Conservation (phyloP, 2,329 filamentous ascomycete species). For the Cladosporium sp. region DNA sequence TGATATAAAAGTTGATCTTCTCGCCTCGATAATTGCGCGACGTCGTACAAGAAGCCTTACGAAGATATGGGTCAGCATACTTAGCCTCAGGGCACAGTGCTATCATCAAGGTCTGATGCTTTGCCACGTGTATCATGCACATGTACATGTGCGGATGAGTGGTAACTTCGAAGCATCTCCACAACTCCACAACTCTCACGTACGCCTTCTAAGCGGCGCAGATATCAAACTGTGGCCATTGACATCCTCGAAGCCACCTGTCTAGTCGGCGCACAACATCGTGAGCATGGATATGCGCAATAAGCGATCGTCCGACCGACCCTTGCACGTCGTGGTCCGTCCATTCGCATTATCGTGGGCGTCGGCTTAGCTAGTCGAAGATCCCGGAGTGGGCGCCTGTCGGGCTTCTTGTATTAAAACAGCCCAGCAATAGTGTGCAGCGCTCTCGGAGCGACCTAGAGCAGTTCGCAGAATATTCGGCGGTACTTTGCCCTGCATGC, state of each 20-base stretch:
- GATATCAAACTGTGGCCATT: background rate
- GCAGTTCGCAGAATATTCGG: constrained; percentile 14
- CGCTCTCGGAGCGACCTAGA: background rate
- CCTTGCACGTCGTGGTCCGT: background rate
- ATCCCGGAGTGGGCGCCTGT: background rate
- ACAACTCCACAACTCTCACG: background rate
- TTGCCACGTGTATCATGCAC: background rate
- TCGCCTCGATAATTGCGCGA: background rate
- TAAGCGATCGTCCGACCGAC: background rate
- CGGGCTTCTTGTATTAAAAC: background rate
- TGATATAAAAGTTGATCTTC: background rate
- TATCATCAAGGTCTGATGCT: background rate
- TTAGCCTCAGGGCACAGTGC: background rate
- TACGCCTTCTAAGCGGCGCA: background rate
- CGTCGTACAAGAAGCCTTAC: background rate
- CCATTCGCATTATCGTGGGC: background rate
- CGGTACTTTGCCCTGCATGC: constrained; percentile 3
- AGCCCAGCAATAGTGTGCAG: background rate
- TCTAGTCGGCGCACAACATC: background rate
- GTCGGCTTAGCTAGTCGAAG: background rate
- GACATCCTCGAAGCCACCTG: background rate
- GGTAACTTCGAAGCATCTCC: background rate
- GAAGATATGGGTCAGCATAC: background rate
- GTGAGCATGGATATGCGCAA: background rate
- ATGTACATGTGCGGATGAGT: background rate